Percentiles rank a stretch among this genome's conserved stretches.
These are phyloP conservation scores for Xerocomellus chrysenteron DNA, from an alignment of 768 basidiomycete species.

Conservation along the genomic window DNA sequence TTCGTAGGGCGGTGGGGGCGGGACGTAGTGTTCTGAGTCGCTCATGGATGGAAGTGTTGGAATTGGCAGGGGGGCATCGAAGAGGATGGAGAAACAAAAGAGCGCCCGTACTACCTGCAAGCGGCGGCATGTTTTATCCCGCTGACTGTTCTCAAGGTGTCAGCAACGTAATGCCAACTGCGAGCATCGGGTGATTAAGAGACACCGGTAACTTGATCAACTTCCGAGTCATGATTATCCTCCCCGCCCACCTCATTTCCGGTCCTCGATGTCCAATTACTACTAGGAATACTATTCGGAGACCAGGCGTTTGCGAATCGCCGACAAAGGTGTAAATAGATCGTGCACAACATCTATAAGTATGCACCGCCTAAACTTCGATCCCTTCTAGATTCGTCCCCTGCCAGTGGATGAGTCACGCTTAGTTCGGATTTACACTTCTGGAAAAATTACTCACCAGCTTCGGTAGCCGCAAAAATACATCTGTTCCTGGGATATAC, in stretches of 20 bases:
- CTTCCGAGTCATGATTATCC: too few species aligned
- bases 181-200: background rate
- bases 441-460: constrained; percentile 48
- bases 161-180: constrained; percentile 4
- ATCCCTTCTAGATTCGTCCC: constrained; percentile 86
- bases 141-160: background rate
- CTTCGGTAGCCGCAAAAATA: constrained; percentile 77
- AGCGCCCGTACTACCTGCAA: constrained; percentile 10
- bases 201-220: background rate
- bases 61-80: background rate
- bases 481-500: constrained; percentile 65
- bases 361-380: constrained; percentile 50
- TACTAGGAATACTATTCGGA: background rate
- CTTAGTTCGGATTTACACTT: background rate
- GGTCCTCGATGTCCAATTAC: constrained; percentile 2
- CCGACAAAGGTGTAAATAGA: constrained; percentile 1
- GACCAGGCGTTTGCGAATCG: background rate
- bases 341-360: background rate
- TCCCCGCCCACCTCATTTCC: constrained; percentile 7
- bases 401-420: constrained; percentile 34
- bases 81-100: background rate
- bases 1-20: constrained; percentile 44
- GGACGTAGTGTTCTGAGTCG: constrained; percentile 21
- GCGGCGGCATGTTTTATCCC: constrained; percentile 8
- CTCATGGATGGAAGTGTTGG: constrained; percentile 16